Base-by-base conservation (phyloP, 2,329 filamentous ascomycete genomes). In the Lojkania enalia region DNA sequence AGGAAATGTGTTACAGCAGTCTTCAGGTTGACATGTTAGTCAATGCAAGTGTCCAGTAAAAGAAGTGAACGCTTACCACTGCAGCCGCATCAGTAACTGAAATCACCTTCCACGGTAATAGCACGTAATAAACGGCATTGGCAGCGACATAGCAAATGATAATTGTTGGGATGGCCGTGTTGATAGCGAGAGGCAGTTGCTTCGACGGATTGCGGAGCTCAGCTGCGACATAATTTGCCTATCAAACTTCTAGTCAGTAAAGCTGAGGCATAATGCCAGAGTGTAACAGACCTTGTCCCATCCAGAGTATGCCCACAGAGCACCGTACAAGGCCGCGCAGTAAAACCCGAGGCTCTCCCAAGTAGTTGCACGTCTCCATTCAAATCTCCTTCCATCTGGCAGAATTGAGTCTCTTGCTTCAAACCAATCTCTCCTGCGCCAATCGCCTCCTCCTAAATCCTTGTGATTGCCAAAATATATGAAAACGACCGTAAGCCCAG, bases 281-380 rank as follows among this genome's bases (percentile, higher is more conserved):
- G 14, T 33, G 30, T 6, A 12, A 42, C 47, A 27, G 49, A 63
- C 63, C 56, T 70, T 70, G 21, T 70, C 66, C 66, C 66, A 70
- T 2, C 66, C 66, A 2, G 64, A 68, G 39, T 69, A 70, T 6
- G 64, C 65, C 59, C 57, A 64, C 2, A 66, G 44, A 2, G 60
- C 56, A 13, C 57, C 74, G 59, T 53, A 80, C 72, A 86, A 2
- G 78, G 66, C 13, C 72, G 81, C 7, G 72, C 81, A 62, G 80
- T 84, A 32, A 80, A 83, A 79, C 0, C 83, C 83, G 9, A 85
- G 71, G 15, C 78, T 71, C 51, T 83, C 77, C 83, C 82, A 85
- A 19, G 69, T 63, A 7, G 72, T 70, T 16, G 84, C 52, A 2
- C 53, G 44, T 1, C 40, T 57, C 68, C 68, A 71, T 31, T 70